Evolutionary conservation across 2,329 filamentous ascomycete genomes (phyloP), one percentile per base, ranked within the genome.

Genomic region (Conoideocrella luteorostrata): DNA sequence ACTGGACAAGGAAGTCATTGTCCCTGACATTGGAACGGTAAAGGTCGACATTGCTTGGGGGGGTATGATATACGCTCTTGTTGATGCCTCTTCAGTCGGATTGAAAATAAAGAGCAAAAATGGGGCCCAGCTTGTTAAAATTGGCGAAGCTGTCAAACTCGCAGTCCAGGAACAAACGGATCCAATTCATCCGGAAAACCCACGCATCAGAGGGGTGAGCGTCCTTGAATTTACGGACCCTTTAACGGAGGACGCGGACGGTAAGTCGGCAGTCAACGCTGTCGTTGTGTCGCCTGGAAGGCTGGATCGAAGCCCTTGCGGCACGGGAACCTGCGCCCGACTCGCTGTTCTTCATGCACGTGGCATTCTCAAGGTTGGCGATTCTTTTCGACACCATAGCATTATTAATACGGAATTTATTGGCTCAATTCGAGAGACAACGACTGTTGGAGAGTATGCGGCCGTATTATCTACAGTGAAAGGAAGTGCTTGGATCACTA

Each of bases 31-130:
- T 0, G 69, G 68, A 0, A 55, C 44, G 4, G 49, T 72, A 3
- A 47, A 40, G 0, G 64, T 71, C 3, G 69, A 74, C 42, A 57
- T 74, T 38, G 69, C 66, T 12, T 72, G 64, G 56, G 70, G 70
- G 6, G 70, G 70, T 1, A 70, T 69, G 69, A 60, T 63, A 47
- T 74, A 67, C 42, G 64, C 56, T 3, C 39, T 73, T 7, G 66
- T 71, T 1, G 65, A 71, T 41, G 65, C 60, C 0, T 53, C 52
- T 2, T 58, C 61, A 1, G 49, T 67, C 5, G 60, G 62, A 0
- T 44, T 68, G 6, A 46, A 44, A 11, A 55, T 70, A 21, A 48
- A 57, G 33, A 56, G 59, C 21, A 47, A 51, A 35, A 46, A 63
- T 35, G 59, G 57, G n/a, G 39, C 54, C 0, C 52, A 59, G 13